Evolutionary conservation across 2,329 filamentous ascomycete species (phyloP).

Genomic region (Xylariales sp.): DNA sequence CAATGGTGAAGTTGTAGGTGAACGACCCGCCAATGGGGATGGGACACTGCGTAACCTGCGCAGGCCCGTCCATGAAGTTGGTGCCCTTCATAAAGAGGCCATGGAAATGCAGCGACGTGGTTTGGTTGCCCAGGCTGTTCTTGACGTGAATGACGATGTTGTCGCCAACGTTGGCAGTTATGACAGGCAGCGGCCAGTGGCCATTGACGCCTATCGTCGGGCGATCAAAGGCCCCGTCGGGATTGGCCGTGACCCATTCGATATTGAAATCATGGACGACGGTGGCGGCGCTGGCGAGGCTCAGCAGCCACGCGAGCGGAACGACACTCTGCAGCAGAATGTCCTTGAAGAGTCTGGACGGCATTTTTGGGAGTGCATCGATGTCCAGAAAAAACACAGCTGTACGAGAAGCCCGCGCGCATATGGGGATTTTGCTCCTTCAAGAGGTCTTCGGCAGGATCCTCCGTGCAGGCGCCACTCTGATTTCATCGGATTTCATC

Average conservation of each 20-base stretch:
- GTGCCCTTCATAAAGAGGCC: constrained; percentile 66
- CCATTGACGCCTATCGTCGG: constrained; percentile 73
- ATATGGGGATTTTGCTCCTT: no score
- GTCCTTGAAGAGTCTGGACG: neutral
- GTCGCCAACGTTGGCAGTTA: constrained; percentile 61
- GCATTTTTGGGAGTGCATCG: no score
- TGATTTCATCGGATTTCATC: no score
- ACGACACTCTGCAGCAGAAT: neutral
- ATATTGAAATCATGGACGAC: constrained; percentile 64
- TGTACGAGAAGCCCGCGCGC: no score
- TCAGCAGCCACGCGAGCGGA: constrained; percentile 11
- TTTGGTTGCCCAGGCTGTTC: constrained; percentile 58
- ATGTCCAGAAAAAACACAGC: no score
- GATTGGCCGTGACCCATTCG: constrained; percentile 67
- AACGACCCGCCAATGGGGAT: constrained; percentile 62
- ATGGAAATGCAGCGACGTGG: constrained; percentile 65
- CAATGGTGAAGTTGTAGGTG: constrained; percentile 62
- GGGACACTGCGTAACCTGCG: constrained; percentile 61
- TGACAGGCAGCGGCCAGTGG: constrained; percentile 67
- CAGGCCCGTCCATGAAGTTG: constrained; percentile 67
- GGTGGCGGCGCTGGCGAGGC: constrained; percentile 35
- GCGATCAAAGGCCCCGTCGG: constrained; percentile 61
- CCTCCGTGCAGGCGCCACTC: no score
- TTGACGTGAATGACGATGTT: constrained; percentile 52
- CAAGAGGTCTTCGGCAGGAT: no score